phyloP scores from a whole-genome alignment of 345 rosid species.

The Dovyalis caffra region DNA sequence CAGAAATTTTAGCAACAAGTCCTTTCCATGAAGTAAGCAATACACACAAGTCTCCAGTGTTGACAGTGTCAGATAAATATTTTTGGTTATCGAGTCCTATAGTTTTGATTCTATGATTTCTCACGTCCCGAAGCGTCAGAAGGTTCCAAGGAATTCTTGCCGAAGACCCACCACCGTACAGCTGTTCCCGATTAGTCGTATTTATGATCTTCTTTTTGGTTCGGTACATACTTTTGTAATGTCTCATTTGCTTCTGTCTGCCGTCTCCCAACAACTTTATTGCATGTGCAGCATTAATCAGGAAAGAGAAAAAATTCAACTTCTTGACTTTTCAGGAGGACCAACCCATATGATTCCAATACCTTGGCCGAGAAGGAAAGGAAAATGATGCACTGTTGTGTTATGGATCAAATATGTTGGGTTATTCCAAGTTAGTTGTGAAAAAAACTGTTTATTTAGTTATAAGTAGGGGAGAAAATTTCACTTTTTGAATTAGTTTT shows the following conservation, averaged over 20 bases:
- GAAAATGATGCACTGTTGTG: not conserved
- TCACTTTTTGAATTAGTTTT: too few species aligned
- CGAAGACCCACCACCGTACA: not conserved
- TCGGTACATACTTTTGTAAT: too few species aligned
- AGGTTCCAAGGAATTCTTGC: conserved; percentile 4
- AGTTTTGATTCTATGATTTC: not conserved
- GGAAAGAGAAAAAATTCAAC: not conserved
- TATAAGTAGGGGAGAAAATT: too few species aligned
- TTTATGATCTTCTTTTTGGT: not conserved
- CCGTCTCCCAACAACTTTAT: not conserved
- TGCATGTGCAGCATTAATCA: not conserved
- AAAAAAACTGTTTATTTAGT: too few species aligned
- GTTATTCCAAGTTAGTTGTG: too few species aligned
- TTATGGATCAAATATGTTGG: not conserved
- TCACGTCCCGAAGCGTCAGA: not conserved
- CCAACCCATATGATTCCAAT: not conserved
- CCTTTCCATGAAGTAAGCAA: not conserved
- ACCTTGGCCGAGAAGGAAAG: not conserved
- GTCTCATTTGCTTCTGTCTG: not conserved
- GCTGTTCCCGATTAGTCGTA: not conserved
- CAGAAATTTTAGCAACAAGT: not conserved
- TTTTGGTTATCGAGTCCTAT: not conserved
- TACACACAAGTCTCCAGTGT: not conserved
- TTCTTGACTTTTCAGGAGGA: not conserved
- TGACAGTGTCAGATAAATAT: not conserved